phyloP scores from a whole-genome alignment of 139 green algal genomes.

The Monoraphidium neglectum region DNA sequence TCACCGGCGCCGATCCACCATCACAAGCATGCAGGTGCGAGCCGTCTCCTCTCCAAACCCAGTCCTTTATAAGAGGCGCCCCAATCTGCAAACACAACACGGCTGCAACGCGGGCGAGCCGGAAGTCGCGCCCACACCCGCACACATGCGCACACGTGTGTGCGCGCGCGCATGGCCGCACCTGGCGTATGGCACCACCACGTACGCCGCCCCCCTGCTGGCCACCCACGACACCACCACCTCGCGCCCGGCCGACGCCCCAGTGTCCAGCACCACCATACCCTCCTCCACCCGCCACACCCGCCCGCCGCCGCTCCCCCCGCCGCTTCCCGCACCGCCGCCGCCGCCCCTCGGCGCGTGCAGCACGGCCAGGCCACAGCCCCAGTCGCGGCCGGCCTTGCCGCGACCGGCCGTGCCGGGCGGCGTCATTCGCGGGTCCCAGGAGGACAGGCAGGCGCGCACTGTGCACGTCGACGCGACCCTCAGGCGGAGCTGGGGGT shows the following conservation, averaged over 20 bases:
- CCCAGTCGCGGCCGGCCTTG: neutral
- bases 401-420: no score
- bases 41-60: neutral
- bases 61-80: no score
- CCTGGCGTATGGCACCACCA: slow-evolving; percentile 23
- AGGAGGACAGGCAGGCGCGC: neutral
- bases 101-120: neutral
- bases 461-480: neutral
- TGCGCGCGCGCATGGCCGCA: neutral
- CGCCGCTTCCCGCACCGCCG: neutral
- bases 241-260: slow-evolving; percentile 8
- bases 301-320: neutral
- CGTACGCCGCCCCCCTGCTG: slow-evolving; percentile 2
- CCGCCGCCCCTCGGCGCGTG: neutral
- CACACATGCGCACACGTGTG: neutral
- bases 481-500: slow-evolving; percentile 15
- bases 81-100: no score
- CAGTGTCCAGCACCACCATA: slow-evolving; percentile 5
- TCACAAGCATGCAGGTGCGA: no score
- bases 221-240: slow-evolving; percentile 5
- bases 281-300: neutral
- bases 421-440: neutral
- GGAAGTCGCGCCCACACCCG: neutral
- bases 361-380: neutral
- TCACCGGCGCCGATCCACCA: no score